Evolutionary conservation across 106 monocot genomes (phyloP), one percentile per base, ranked within the genome.

Genomic region (Ottelia alismoides): DNA sequence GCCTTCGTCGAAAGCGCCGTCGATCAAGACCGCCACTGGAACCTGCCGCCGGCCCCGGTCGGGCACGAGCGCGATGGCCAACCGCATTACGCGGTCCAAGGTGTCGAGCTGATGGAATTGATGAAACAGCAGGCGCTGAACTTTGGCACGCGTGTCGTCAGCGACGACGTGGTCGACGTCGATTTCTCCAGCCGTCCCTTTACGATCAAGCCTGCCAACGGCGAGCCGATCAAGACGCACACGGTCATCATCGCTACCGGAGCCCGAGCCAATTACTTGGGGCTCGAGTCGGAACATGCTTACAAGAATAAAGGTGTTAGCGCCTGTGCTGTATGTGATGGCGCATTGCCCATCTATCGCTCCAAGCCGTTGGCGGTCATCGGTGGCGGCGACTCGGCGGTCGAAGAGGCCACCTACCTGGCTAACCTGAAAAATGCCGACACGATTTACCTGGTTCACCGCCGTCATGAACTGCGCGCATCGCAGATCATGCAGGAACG

Each of bases 391-490:
- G 82, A 83, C 23, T 83, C 82, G 11, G 77, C 82, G 58, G 77
- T 83, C 77, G 87, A 87, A 47, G 87, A 87, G 65, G 70, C 81
- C 20, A 81, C 74, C 53, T 87, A 81, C 62, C 62, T 87, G 27
- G 75, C 87, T n/a, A 87, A 87, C 69, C 81, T n/a, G n/a, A n/a
- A n/a, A n/a, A n/a, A 81, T 56, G 87, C 78, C 0, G 77, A 77
- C 1, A 71, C 48, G 56, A 78, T 87, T 24, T 81, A 72, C 60
- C 72, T 87, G 35, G 46, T 87, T 29, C 87, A 87, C 62, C 70
- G 87, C 18, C 63, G 87, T 25, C 74, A 87, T 30, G 47, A 74
- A 2, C 78, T 87, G 26, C 54, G 78, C 51, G 87, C 87, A 1
- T 87, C 87, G 14, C 81, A 87, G 69, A 77, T 78, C 19, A 77